Evolutionary conservation across 2,329 filamentous ascomycete genomes (phyloP).

Genomic region (Sclerotinia spermophila): DNA sequence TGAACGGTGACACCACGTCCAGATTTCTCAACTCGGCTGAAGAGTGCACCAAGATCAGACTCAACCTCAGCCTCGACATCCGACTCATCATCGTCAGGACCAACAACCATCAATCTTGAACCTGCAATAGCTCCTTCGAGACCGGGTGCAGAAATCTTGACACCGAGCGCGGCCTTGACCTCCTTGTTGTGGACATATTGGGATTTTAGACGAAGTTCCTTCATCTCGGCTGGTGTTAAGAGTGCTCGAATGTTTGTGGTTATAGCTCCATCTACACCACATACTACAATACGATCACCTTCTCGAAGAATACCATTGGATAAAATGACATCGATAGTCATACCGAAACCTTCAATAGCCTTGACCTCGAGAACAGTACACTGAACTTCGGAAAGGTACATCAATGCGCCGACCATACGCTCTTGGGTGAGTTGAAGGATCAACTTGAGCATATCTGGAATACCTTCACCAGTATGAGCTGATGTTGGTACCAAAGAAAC

Average conservation of each 20-base stretch:
- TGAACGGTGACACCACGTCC: conserved; percentile 95
- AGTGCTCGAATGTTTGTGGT: conserved; percentile 92
- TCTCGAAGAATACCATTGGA: conserved; percentile 94
- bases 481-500: conserved; percentile 98
- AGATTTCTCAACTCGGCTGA: conserved; percentile 86
- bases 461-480: conserved; percentile 97
- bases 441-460: conserved; percentile 97
- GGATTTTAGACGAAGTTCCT: conserved; percentile 92
- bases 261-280: conserved; percentile 95
- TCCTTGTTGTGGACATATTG: conserved; percentile 99
- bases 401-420: conserved; percentile 92
- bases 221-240: conserved; percentile 86
- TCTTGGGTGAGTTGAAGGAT: conserved; percentile 90
- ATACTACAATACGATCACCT: conserved; percentile 91
- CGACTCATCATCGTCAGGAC: conserved; percentile 92
- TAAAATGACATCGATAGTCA: conserved; percentile 95
- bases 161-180: conserved; percentile 95
- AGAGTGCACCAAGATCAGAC: conserved; percentile 84
- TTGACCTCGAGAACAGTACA: conserved; percentile 98
- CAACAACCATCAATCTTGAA: conserved; percentile 89
- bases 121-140: conserved; percentile 95
- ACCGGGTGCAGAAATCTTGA: conserved; percentile 96
- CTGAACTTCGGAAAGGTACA: conserved; percentile 98
- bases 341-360: conserved; percentile 97
- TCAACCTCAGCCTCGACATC: conserved; percentile 97